phyloP scores from a whole-genome alignment of 768 basidiomycete species.

The Tulasnella sp. region DNA sequence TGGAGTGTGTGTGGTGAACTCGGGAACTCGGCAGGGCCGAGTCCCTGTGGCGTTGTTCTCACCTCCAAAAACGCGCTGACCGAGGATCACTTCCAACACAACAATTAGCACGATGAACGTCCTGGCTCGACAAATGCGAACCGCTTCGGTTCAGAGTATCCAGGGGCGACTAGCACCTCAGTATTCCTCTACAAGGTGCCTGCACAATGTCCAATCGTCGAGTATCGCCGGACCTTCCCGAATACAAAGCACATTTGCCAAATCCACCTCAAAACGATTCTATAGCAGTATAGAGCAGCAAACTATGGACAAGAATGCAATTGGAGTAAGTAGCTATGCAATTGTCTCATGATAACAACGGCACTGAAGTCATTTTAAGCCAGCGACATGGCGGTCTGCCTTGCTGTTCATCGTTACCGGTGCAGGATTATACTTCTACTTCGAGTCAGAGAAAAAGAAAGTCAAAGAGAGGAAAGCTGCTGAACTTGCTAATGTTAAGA shows the following conservation, averaged over 20 bases:
- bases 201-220: not conserved
- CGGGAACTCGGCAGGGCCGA: not conserved
- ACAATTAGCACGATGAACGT: not conserved
- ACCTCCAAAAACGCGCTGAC: conserved; percentile 1
- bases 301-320: conserved; percentile 3
- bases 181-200: not conserved
- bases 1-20: too few relatives aligned
- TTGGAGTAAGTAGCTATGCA: conserved; percentile 4
- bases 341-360: not conserved
- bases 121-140: not conserved
- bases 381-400: conserved; percentile 84
- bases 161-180: not conserved
- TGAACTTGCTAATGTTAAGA: conserved; percentile 2
- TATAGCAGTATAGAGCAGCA: conserved; percentile 2
- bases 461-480: conserved; percentile 65
- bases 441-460: conserved; percentile 73
- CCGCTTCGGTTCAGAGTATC: not conserved
- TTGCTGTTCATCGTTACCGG: conserved; percentile 76
- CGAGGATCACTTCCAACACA: not conserved
- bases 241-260: not conserved
- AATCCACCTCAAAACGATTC: not conserved
- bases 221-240: not conserved
- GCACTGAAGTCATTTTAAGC: conserved; percentile 34
- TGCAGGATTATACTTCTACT: conserved; percentile 74
- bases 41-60: not conserved